Conservation (phyloP, 2,329 filamentous ascomycete genomes). For the Aspergillus ochraceoroseus region DNA sequence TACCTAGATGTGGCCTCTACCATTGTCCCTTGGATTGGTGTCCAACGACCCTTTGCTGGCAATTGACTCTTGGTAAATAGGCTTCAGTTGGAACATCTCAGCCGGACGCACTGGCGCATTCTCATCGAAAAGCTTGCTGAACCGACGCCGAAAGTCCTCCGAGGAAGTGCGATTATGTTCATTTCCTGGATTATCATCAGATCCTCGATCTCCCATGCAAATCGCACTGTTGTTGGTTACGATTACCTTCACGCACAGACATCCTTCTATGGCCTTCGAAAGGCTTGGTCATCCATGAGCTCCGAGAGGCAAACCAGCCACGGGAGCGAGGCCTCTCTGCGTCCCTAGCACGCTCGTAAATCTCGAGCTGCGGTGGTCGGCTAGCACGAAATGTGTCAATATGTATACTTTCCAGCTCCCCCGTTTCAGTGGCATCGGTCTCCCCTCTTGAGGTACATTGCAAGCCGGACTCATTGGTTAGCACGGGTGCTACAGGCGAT, state of each 20-base stretch:
- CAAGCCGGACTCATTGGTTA: slow-evolving; percentile 5
- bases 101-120: slow-evolving; percentile 23
- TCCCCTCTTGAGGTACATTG: slow-evolving; percentile 1
- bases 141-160: slow-evolving; percentile 31
- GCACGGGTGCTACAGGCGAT: no score
- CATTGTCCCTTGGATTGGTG: not conserved
- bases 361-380: slow-evolving; percentile 7
- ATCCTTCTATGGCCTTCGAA: slow-evolving; percentile 15
- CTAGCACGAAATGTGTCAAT: slow-evolving; percentile 9
- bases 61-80: slow-evolving; percentile 13
- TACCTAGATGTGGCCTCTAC: no score
- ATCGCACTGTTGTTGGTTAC: no score
- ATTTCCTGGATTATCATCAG: no score
- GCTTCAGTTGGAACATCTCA: slow-evolving; percentile 26
- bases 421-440: slow-evolving; percentile 4
- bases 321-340: slow-evolving; percentile 12
- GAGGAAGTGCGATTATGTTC: slow-evolving; percentile 28
- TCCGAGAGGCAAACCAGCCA: slow-evolving; percentile 16
- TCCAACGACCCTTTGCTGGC: slow-evolving; percentile 7
- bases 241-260: slow-evolving; percentile 15
- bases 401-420: slow-evolving; percentile 8
- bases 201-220: no score
- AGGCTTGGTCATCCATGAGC: slow-evolving; percentile 22
- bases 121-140: slow-evolving; percentile 34
- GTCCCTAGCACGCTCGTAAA: not conserved